Evolutionary conservation across 805 yeast species (phyloP).

Genomic region (Candida methanosorbosa): DNA sequence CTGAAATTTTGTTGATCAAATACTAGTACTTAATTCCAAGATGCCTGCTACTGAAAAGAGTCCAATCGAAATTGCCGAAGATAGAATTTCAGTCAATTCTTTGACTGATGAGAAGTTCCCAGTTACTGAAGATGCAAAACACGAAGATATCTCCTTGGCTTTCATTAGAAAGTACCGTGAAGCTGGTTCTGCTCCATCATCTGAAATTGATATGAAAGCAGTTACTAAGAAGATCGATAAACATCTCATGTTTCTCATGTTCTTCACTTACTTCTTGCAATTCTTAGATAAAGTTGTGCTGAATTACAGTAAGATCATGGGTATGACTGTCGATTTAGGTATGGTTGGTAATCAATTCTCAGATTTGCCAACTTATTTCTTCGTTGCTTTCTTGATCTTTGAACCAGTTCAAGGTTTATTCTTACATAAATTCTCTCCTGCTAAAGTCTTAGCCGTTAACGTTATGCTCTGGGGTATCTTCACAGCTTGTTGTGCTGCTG

Average conservation of each 20-base stretch:
- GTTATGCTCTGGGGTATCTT: slow-evolving; percentile 56
- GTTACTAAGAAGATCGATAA: slow-evolving; percentile 35
- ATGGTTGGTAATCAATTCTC: slow-evolving; percentile 32
- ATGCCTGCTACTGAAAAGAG: too few relatives aligned
- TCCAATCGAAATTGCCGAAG: too few relatives aligned
- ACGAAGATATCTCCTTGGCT: slow-evolving; percentile 6
- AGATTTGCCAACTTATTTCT: slow-evolving; percentile 25
- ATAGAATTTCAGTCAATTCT: too few relatives aligned
- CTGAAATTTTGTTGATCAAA: too few relatives aligned
- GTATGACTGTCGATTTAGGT: slow-evolving; percentile 37
- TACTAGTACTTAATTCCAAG: too few relatives aligned
- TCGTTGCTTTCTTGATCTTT: slow-evolving; percentile 50
- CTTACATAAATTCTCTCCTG: slow-evolving; percentile 49
- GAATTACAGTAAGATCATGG: slow-evolving; percentile 46
- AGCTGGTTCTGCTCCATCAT: slow-evolving; percentile 1
- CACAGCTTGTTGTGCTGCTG: slow-evolving; percentile 37
- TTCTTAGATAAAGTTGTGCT: slow-evolving; percentile 49
- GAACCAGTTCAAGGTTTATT: slow-evolving; percentile 39
- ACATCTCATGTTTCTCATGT: slow-evolving; percentile 39
- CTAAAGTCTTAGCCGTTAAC: slow-evolving; percentile 37
- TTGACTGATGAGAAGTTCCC: too few relatives aligned
- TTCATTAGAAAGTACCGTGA: slow-evolving; percentile 7
- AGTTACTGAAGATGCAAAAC: too few relatives aligned
- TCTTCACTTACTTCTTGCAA: slow-evolving; percentile 42
- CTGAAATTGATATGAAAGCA: slow-evolving; percentile 1